Percentiles rank a stretch among this genome's conserved stretches.
Evolutionary conservation across 257 asterid species (phyloP).

Genomic region (Oldenlandia corymbosa): DNA sequence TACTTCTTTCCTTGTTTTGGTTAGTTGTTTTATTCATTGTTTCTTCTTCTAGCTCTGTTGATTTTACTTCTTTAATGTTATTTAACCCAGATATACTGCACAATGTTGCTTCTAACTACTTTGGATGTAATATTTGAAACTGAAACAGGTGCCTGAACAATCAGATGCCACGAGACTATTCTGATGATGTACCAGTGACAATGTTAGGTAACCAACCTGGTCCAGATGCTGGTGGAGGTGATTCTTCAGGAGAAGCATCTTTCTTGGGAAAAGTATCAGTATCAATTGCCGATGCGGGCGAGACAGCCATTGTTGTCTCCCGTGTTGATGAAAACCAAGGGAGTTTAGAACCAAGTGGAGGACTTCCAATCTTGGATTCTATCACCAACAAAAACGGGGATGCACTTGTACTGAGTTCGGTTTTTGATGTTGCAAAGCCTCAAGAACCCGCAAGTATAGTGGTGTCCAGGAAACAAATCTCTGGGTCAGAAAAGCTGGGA

Average conservation of each 20-base stretch:
- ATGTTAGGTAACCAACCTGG: constrained; percentile 32
- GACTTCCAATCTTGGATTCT: constrained; percentile 21
- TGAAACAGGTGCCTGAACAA: constrained; percentile 54
- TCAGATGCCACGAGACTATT: constrained; percentile 26
- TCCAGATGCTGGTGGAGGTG: constrained; percentile 30
- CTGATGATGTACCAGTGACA: constrained; percentile 26
- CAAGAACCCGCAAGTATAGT: constrained; percentile 25
- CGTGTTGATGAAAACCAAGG: constrained; percentile 46
- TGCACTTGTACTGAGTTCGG: constrained; percentile 25
- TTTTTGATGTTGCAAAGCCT: constrained; percentile 25
- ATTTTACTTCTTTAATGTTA: background rate
- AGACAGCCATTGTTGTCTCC: constrained; percentile 78
- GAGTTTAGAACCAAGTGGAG: constrained; percentile 36
- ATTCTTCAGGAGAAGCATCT: constrained; percentile 39
- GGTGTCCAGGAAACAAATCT: constrained; percentile 26
- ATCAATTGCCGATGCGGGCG: constrained; percentile 84
- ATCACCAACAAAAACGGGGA: constrained; percentile 25
- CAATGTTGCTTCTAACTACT: background rate
- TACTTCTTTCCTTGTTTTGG: background rate
- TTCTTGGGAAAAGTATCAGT: constrained; percentile 71
- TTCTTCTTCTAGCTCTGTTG: background rate
- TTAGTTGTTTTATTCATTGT: background rate
- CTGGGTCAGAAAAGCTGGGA: constrained; percentile 31
- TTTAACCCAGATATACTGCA: background rate
- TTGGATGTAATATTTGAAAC: constrained; percentile 1